Evolutionary conservation across 1,139 yeast genomes (phyloP).

Genomic region (Suhomyces terraborum): DNA sequence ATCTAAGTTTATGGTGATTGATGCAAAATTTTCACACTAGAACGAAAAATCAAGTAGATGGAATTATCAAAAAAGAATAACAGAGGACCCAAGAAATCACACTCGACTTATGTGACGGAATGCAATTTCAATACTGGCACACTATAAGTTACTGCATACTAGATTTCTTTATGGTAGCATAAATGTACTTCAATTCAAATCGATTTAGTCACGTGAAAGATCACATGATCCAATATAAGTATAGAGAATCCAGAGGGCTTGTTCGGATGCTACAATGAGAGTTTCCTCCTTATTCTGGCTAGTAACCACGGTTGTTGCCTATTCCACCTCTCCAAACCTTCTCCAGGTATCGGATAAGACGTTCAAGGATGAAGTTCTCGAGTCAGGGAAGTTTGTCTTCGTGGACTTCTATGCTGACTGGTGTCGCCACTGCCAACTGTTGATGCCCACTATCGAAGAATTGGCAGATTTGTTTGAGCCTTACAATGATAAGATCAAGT

Average conservation of each 20-base stretch:
- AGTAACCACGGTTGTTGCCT: conserved; percentile 12
- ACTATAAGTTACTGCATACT: too few species aligned
- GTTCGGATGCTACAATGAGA: conserved; percentile 1
- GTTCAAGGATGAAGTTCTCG: conserved; percentile 55
- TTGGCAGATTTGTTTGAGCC: conserved; percentile 54
- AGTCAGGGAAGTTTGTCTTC: conserved; percentile 61
- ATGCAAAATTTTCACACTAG: too few species aligned
- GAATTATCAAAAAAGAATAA: too few species aligned
- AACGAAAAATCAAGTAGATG: too few species aligned
- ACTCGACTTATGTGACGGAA: too few species aligned
- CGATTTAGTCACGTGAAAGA: neutral
- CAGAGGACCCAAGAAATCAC: too few species aligned
- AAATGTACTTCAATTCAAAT: too few species aligned
- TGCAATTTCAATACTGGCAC: too few species aligned
- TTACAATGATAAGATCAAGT: conserved; percentile 44
- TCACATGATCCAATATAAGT: neutral
- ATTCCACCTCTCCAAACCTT: conserved; percentile 19
- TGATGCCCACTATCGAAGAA: conserved; percentile 65
- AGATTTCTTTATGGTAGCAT: too few species aligned
- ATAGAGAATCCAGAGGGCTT: too few species aligned
- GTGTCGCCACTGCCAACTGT: conserved; percentile 76
- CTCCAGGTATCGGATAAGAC: conserved; percentile 43
- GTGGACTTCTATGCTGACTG: conserved; percentile 79
- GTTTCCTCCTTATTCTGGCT: conserved; percentile 4
- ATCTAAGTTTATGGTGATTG: too few species aligned